Conservation (phyloP, 2,329 filamentous ascomycete genomes). For the Pezicula carpinea region DNA sequence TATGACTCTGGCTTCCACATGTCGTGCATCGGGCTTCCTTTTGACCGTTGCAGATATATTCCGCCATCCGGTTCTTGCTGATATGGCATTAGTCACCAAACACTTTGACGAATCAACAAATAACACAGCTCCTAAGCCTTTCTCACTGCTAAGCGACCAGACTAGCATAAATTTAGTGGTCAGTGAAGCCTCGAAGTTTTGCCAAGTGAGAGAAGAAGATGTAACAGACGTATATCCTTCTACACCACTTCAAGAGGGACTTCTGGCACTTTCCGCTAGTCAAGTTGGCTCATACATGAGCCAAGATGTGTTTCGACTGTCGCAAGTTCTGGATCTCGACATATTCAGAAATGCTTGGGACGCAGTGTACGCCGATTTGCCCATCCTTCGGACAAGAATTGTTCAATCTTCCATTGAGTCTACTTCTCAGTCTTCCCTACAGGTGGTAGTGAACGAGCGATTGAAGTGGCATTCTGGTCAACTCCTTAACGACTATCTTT, state of each 20-base stretch:
- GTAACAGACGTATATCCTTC: conserved; percentile 34
- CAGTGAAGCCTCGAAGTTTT: too few species aligned
- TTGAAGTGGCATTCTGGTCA: too few species aligned
- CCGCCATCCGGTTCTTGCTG: conserved; percentile 21
- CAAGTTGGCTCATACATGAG: conserved; percentile 29
- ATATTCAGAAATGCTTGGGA: conserved; percentile 4
- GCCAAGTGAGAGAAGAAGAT: not conserved
- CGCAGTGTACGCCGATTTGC: not conserved
- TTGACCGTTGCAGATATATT: conserved; percentile 37
- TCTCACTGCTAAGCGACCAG: too few species aligned
- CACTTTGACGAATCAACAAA: too few species aligned
- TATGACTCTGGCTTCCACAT: conserved; percentile 38
- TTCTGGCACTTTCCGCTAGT: conserved; percentile 30
- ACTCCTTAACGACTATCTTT: too few species aligned
- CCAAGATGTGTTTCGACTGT: conserved; percentile 10
- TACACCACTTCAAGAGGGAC: conserved; percentile 30
- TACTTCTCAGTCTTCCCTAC: too few species aligned
- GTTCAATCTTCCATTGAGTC: conserved; percentile 8
- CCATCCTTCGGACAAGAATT: conserved; percentile 29
- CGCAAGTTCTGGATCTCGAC: not conserved
- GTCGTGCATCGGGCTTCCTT: conserved; percentile 16
- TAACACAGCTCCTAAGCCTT: too few species aligned
- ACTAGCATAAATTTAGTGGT: too few species aligned
- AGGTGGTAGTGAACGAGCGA: too few species aligned
- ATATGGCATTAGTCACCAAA: conserved; percentile 2